Evolutionary conservation across 768 basidiomycete genomes (phyloP).

Genomic region (Calocera cornea): DNA sequence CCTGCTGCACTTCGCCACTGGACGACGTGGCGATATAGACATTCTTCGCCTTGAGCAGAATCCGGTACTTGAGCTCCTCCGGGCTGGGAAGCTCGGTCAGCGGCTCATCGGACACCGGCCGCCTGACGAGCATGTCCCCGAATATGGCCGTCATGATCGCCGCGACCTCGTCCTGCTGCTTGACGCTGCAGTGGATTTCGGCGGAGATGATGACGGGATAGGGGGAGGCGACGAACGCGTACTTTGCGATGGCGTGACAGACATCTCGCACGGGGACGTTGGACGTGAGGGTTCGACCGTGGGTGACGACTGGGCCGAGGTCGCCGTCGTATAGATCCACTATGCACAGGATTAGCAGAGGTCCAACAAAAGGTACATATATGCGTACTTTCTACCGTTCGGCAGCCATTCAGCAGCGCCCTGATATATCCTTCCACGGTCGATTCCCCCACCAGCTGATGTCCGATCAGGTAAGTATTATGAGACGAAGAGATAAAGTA

Average conservation of each 20-base stretch:
- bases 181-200: slow-evolving; percentile 71
- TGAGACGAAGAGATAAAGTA: slow-evolving; percentile 86
- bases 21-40: not conserved
- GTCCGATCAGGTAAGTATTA: slow-evolving; percentile 81
- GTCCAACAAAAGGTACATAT: not conserved
- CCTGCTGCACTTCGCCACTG: not conserved
- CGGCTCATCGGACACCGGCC: slow-evolving; percentile 30
- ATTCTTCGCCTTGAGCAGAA: slow-evolving; percentile 64
- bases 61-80: slow-evolving; percentile 57
- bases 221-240: slow-evolving; percentile 79
- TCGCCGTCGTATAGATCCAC: slow-evolving; percentile 92
- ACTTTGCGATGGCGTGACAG: slow-evolving; percentile 71
- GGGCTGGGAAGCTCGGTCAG: slow-evolving; percentile 62
- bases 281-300: slow-evolving; percentile 77
- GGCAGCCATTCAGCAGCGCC: slow-evolving; percentile 73
- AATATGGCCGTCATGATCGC: slow-evolving; percentile 56
- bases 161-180: slow-evolving; percentile 69
- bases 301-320: slow-evolving; percentile 68
- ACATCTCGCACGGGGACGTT: slow-evolving; percentile 70
- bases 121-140: slow-evolving; percentile 39
- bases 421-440: slow-evolving; percentile 89
- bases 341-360: slow-evolving; percentile 22
- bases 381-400: slow-evolving; percentile 80
- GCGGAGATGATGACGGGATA: slow-evolving; percentile 90
- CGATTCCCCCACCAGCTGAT: slow-evolving; percentile 75